Evolutionary conservation across 306 rosid species (phyloP), one percentile per base, ranked within the genome.

Genomic region (Adenanthera pavonina): DNA sequence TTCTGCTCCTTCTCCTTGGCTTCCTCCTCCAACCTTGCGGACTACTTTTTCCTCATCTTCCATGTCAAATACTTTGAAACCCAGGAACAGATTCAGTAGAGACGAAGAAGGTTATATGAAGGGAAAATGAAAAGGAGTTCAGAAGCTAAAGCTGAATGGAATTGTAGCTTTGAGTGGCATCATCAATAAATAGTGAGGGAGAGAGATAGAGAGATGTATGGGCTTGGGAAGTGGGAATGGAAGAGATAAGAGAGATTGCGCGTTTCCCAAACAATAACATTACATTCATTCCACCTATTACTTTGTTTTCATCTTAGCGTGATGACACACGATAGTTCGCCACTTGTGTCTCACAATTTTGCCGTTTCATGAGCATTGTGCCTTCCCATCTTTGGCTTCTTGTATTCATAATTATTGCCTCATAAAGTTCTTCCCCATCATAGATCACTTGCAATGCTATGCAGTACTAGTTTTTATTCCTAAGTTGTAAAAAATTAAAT

Each of bases 211-310:
- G 86, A 62, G 74, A 72, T 76, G 94, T 84, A 87, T 89, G 98
- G 98, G 94, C 82, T 85, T 89, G 93, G 92, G 83, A 90, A 86
- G 91, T 89, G 93, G 92, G 84, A 90, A 86, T 89, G 84, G 85
- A 81, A 78, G 86, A 86, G 97, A 94, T 86, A 84, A 90, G 86
- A 85, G 78, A 84, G 81, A 88, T 75, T 80, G 81, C 83, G 80
- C 89, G 81, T 81, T 89, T 92, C 87, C 90, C 93, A 84, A 60
- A 89, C 81, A 77, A 47, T 25, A 82, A 79, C 73, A 82, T 76
- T 8, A 84, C 43, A 61, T 86, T 75, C 44, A 64, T 64, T 35
- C 59, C 84, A 86, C 85, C 90, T 81, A 80, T 89, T 76, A 49
- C 85, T 78, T 16, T 33, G 78, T 33, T 77, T 72, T 47, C 66